A percentile compares a stretch with the other conserved stretches of the same genome.
Evolutionary conservation across 176 grass and related monocot genomes (phyloP).

Genomic region (Neostapfia colusana): DNA sequence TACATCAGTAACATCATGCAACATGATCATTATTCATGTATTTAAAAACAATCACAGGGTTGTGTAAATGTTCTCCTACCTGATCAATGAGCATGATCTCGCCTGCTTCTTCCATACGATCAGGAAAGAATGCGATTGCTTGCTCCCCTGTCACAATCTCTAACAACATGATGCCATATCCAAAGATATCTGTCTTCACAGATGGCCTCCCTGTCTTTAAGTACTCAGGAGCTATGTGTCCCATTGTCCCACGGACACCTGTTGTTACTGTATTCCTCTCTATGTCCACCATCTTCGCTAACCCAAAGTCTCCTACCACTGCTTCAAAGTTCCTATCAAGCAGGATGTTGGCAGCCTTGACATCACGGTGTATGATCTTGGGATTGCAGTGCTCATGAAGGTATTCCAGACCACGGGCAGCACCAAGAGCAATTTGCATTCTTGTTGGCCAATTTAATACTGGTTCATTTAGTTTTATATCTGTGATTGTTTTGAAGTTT

Average conservation of each 20-base stretch:
- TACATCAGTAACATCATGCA: not conserved
- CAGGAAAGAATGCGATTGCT: conserved; percentile 58
- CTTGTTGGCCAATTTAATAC: conserved; percentile 70
- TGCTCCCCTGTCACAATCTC: conserved; percentile 76
- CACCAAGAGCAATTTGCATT: conserved; percentile 57
- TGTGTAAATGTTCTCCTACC: conserved; percentile 45
- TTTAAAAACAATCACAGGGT: not conserved
- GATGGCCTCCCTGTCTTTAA: conserved; percentile 74
- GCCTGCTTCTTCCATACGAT: conserved; percentile 53
- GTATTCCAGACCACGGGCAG: conserved; percentile 80
- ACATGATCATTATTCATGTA: conserved; percentile 31
- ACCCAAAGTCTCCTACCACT: conserved; percentile 81
- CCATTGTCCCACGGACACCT: conserved; percentile 63
- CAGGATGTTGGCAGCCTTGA: conserved; percentile 85
- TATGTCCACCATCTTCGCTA: conserved; percentile 69
- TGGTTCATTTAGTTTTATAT: conserved; percentile 60
- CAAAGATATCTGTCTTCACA: conserved; percentile 91
- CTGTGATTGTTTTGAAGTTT: conserved; percentile 39
- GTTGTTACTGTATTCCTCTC: conserved; percentile 80
- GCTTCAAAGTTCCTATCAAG: conserved; percentile 77
- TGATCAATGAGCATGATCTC: conserved; percentile 76
- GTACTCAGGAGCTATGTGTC: conserved; percentile 94
- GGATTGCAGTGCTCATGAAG: conserved; percentile 93
- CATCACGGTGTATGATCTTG: conserved; percentile 89
- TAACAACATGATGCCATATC: conserved; percentile 77